A percentile compares a stretch with the other conserved stretches of the same genome.
These are phyloP conservation scores for Arabis hirsuta DNA, from an alignment of 345 rosid genomes.

Conservation along the genomic window DNA sequence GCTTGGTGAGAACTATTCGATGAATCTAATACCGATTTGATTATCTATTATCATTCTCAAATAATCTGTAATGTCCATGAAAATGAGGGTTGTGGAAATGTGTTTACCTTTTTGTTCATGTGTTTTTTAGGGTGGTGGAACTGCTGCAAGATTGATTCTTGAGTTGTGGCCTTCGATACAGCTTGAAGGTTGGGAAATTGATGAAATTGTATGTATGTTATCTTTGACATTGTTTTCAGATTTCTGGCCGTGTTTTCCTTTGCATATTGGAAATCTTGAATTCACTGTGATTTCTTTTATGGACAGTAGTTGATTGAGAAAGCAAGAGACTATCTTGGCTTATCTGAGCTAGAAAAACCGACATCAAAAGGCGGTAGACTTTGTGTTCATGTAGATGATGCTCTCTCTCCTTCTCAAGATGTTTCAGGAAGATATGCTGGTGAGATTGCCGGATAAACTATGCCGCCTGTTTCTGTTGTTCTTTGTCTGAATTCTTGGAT, in stretches of 20 bases:
- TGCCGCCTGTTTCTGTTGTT: neutral
- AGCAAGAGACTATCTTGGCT: slow-evolving; percentile 66
- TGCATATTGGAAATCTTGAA: neutral
- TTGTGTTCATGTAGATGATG: slow-evolving; percentile 63
- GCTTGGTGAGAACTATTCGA: slow-evolving; percentile 56
- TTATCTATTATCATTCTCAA: neutral
- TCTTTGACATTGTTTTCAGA: neutral
- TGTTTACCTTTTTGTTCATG: slow-evolving; percentile 1
- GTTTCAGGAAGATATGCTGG: slow-evolving; percentile 64
- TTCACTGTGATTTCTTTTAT: slow-evolving; percentile 27
- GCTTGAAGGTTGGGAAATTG: slow-evolving; percentile 86
- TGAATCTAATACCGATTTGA: slow-evolving; percentile 1
- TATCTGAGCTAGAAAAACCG: slow-evolving; percentile 66
- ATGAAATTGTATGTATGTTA: slow-evolving; percentile 59
- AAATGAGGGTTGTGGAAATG: no score
- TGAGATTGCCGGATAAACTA: slow-evolving; percentile 32
- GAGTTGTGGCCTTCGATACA: slow-evolving; percentile 70
- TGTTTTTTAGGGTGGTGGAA: slow-evolving; percentile 77
- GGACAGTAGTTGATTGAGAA: slow-evolving; percentile 65
- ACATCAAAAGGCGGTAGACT: slow-evolving; percentile 64
- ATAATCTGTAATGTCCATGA: neutral
- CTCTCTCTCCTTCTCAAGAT: slow-evolving; percentile 49
- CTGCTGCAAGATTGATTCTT: slow-evolving; percentile 87
- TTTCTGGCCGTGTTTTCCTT: neutral
- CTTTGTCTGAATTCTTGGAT: slow-evolving; percentile 16